Evolutionary conservation across 2,329 filamentous ascomycete species (phyloP), one percentile per base, ranked within the genome.

Genomic region (Cladosporium velox): DNA sequence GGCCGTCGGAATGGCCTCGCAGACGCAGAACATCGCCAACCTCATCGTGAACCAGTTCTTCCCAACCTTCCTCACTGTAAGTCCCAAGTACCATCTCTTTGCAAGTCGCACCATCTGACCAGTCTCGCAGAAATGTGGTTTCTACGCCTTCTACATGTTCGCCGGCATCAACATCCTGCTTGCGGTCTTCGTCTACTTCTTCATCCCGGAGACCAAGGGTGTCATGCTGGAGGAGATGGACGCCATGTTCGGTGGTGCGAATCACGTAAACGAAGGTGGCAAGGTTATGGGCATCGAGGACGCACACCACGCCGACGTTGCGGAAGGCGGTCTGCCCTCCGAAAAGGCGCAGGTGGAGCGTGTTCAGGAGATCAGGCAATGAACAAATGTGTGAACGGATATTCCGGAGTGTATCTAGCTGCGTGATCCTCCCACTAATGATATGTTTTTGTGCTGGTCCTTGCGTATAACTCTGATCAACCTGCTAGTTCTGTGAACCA

Each of bases 31-130:
- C 73, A 85, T 90, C 62, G 87, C 87, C 74, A 89, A 90, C 76
- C 83, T 84, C 66, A 85, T 90, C 70, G 86, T 90, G 73, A 86
- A 90, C 76, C 88, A 90, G 69, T 90, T 90, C 81, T 90, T 90
- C 81, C 88, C 88, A 14, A 85, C 83, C 14, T 90, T 90, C 79
- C 82, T 90, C 18, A 80, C 67, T 14, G 67, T 67, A 64, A 65
- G 60, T 35, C 32, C 11, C 3, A 41, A 26, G 15, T 52, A 24
- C 34, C 26, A n/a, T 6, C 7, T 1, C 14, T 2, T 41, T 3
- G 5, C 18, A n/a, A n/a, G 3, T 15, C 41, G n/a, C 47, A 12
- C 32, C 28, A 44, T 44, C 60, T 63, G 32, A 63, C 26, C 15
- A 5, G 2, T 7, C 32, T 63, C 8, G 6, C 47, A 84, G 63